Conservation (phyloP, 108 stramenopile genomes). For the Fragilariopsis cylindrus region DNA sequence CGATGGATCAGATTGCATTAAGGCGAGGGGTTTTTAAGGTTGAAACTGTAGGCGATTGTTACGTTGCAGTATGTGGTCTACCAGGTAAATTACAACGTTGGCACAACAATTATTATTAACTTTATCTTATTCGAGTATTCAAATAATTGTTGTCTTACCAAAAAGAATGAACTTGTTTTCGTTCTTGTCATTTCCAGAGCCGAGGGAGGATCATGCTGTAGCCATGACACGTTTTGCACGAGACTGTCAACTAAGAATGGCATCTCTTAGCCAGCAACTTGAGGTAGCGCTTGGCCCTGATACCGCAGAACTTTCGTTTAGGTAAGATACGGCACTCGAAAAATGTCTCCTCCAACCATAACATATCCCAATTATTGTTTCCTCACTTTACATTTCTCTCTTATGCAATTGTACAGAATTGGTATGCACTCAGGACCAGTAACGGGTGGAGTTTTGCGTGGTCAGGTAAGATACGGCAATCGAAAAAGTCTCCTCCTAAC, state of each 20-base stretch:
- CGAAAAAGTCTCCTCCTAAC: too few species aligned
- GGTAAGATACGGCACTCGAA: constrained; percentile 20
- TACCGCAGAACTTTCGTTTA: constrained; percentile 30
- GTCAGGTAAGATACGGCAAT: not conserved
- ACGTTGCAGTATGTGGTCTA: constrained; percentile 14
- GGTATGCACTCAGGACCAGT: constrained; percentile 32
- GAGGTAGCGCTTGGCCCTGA: constrained; percentile 22
- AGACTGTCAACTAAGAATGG: constrained; percentile 16
- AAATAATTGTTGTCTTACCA: not conserved
- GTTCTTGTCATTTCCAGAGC: not conserved
- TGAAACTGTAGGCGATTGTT: constrained; percentile 16
- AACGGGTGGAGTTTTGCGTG: constrained; percentile 22
- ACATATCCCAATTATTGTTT: not conserved
- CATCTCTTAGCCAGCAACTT: constrained; percentile 1
- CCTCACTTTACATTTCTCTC: not conserved
- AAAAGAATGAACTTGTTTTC: not conserved
- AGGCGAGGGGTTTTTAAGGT: constrained; percentile 13
- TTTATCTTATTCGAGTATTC: too few species aligned
- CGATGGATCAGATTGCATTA: constrained; percentile 13
- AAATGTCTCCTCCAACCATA: constrained; percentile 18
- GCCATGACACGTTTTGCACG: constrained; percentile 26
- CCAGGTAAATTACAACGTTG: too few species aligned
- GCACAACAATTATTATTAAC: too few species aligned
- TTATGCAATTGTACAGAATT: constrained; percentile 4
- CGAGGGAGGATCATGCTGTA: constrained; percentile 23